Evolutionary conservation across 2,329 filamentous ascomycete species (phyloP), one percentile per base, ranked within the genome.

Genomic region (Arthrobotrys musiformis): DNA sequence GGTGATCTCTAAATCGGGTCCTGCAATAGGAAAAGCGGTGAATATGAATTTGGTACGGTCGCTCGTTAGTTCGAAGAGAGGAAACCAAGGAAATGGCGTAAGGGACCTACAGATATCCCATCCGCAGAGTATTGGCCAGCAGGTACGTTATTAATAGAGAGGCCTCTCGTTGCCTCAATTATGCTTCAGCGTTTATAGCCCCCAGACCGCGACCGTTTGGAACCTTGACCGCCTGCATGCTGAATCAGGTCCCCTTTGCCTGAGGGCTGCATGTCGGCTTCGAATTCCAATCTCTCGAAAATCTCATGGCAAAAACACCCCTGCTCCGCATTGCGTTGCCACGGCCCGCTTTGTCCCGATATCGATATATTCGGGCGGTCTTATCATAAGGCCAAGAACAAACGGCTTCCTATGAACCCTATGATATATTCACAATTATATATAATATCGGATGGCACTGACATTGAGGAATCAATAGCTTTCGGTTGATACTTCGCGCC

Each of bases 41-140:
- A 66, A 63, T 33, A 76, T 76, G 72, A 76, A 76, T 70, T 58
- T 76, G 60, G 72, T 76, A 26, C 72, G 72, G 72, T 76, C 72
- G 64, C 64, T 76, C 40, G 72, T 76, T 35, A 76, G 48, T 33
- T 76, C 72, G 26, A 76, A 76, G 72, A 76, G 64, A 54, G 30
- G 58, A 28, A 70, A 64, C 0, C 54, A 58, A 13, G 60, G 52
- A 28, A 44, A 46, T 22, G 40, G 64, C n/a, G 58, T 66, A 15
- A 50, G 72, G 50, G 72, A 76, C 60, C 30, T 76, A 50, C 72
- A 70, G 28, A 76, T 76, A 70, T 76, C 72, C 40, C 72, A 56
- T 42, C 72, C 72, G 8, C 72, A 66, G 28, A 66, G 50, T 61
- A 48, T 70, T 44, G 46, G 13, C 48, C 63, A 76, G 26, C 72